Percentiles rank a stretch among this genome's conserved stretches.
phyloP scores from a whole-genome alignment of 371 early-diverging fungal species.

The Mucor lusitanicus region DNA sequence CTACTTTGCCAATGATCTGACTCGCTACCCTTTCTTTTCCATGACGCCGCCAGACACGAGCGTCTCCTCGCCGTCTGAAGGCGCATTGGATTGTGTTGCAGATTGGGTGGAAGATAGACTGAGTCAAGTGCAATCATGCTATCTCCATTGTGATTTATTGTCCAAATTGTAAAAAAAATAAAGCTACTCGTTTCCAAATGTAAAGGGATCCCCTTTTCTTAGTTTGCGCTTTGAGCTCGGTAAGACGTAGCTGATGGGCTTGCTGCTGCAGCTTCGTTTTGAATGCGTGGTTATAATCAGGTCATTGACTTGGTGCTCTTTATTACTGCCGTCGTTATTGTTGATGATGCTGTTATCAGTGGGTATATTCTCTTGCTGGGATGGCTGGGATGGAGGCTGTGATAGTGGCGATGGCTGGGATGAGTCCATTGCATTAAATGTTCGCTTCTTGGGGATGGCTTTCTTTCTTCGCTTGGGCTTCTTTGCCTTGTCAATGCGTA shows the following conservation, averaged over 20 bases:
- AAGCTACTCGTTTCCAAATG: conserved; percentile 19
- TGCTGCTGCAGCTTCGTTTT: conserved; percentile 4
- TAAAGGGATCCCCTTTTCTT: conserved; percentile 24
- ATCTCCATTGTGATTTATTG: conserved; percentile 22
- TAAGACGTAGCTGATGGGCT: conserved; percentile 15
- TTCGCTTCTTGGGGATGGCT: not conserved
- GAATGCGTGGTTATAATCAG: not conserved
- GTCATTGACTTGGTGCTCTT: not conserved
- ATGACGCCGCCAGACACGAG: not conserved
- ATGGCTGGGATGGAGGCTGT: too few relatives aligned
- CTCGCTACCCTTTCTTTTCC: conserved; percentile 27
- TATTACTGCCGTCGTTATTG: not conserved
- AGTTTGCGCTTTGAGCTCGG: conserved; percentile 18
- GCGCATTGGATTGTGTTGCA: conserved; percentile 7
- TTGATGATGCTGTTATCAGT: not conserved
- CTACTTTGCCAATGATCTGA: conserved; percentile 31
- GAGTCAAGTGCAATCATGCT: conserved; percentile 8
- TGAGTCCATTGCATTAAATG: not conserved
- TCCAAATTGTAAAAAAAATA: not conserved
- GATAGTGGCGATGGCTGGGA: not conserved
- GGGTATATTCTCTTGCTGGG: not conserved
- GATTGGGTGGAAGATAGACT: conserved; percentile 20
- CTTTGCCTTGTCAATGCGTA: conserved; percentile 3
- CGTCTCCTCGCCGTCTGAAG: not conserved
- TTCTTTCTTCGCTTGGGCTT: conserved; percentile 1